These are phyloP conservation scores for Cladosporium sp. DNA, from an alignment of 2,329 filamentous ascomycete genomes.

Conservation along the genomic window DNA sequence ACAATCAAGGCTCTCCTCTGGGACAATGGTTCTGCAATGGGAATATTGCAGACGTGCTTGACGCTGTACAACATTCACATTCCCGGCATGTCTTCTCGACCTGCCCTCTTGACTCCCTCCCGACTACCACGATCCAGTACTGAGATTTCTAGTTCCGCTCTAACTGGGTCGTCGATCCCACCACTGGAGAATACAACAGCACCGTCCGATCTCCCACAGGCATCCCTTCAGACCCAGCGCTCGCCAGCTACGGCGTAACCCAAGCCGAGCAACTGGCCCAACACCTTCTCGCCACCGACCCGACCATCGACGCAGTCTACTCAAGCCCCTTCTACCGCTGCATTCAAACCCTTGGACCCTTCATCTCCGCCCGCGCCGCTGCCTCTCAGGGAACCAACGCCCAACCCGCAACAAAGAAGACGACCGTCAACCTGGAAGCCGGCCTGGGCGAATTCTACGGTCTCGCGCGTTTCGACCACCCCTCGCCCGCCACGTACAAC, in stretches of 20 bases:
- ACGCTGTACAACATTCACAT: not conserved
- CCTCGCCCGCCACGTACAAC: slow-evolving; percentile 63
- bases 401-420: slow-evolving; percentile 12
- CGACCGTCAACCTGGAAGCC: slow-evolving; percentile 35
- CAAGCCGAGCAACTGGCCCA: slow-evolving; percentile 74
- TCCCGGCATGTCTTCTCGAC: not conserved
- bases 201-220: slow-evolving; percentile 77
- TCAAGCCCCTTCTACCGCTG: slow-evolving; percentile 84
- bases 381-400: slow-evolving; percentile 7
- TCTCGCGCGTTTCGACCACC: slow-evolving; percentile 78
- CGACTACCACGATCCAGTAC: not conserved
- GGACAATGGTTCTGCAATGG: not conserved
- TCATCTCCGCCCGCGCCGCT: slow-evolving; percentile 49
- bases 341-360: slow-evolving; percentile 75
- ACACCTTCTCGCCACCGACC: slow-evolving; percentile 59
- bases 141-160: slow-evolving; percentile 67
- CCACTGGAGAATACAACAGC: slow-evolving; percentile 72
- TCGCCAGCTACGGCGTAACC: slow-evolving; percentile 80
- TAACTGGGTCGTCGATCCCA: slow-evolving; percentile 80
- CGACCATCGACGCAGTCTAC: slow-evolving; percentile 73
- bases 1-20: too few species aligned
- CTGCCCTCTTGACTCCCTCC: not conserved
- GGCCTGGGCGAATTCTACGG: slow-evolving; percentile 82
- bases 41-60: not conserved
- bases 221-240: slow-evolving; percentile 79